These are phyloP conservation scores for Akanthomyces muscarius DNA, from an alignment of 2,329 filamentous ascomycete genomes.

Conservation along the genomic window DNA sequence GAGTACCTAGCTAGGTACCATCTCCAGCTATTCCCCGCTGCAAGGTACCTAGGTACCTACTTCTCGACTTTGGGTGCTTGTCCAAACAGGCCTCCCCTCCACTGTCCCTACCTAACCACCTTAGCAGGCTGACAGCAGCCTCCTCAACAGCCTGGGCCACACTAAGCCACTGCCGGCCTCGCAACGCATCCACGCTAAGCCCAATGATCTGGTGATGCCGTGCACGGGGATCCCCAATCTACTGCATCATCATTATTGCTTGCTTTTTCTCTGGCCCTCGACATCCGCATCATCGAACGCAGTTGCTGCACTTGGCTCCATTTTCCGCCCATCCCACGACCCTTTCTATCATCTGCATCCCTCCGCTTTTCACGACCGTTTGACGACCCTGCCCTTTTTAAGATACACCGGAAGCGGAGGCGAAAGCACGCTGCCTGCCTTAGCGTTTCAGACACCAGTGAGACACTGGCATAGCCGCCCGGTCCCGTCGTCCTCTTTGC, in stretches of 20 bases:
- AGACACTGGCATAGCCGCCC: neutral
- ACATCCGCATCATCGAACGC: neutral
- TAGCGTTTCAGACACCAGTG: neutral
- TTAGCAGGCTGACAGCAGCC: neutral
- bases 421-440: neutral
- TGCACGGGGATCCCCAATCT: constrained; percentile 5
- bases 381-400: neutral
- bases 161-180: constrained; percentile 8
- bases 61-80: too few species aligned
- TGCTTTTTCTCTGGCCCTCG: neutral
- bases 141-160: neutral
- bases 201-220: constrained; percentile 12
- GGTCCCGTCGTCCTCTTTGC: neutral
- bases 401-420: neutral
- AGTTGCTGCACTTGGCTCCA: too few species aligned
- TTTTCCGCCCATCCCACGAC: neutral
- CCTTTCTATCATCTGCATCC: neutral
- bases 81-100: too few species aligned
- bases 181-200: constrained; percentile 3
- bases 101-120: too few species aligned
- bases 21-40: too few species aligned
- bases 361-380: neutral
- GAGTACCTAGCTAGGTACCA: too few species aligned
- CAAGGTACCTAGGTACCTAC: too few species aligned
- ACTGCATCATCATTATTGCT: constrained; percentile 4